These are phyloP conservation scores for Neoboletus brunneissimus DNA, from an alignment of 768 basidiomycete species.

Conservation along the genomic window DNA sequence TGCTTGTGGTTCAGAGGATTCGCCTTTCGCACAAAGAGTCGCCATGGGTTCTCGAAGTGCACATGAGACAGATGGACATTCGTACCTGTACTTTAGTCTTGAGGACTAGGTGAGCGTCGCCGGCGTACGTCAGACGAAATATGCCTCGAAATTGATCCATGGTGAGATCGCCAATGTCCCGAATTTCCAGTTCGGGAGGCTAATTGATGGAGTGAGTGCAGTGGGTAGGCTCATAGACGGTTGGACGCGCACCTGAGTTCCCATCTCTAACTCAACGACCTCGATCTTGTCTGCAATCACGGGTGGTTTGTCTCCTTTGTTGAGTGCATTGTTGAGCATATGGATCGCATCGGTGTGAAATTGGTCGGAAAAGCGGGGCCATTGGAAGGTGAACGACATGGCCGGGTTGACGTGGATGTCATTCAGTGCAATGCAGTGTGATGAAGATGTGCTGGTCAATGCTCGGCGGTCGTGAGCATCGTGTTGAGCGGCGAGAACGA, in stretches of 20 bases:
- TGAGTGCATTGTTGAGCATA: slow-evolving; percentile 95
- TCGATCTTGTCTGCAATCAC: slow-evolving; percentile 97
- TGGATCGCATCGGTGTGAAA: slow-evolving; percentile 95
- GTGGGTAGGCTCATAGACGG: not conserved
- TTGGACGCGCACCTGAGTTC: slow-evolving; percentile 69
- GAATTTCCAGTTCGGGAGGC: slow-evolving; percentile 96
- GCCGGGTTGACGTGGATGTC: slow-evolving; percentile 2
- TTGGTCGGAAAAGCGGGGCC: slow-evolving; percentile 95
- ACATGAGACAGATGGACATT: not conserved
- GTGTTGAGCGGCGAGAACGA: slow-evolving; percentile 15
- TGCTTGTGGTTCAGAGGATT: slow-evolving; percentile 94
- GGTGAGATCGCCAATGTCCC: slow-evolving; percentile 96
- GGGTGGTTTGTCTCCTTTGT: slow-evolving; percentile 96
- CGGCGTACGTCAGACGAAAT: slow-evolving; percentile 90
- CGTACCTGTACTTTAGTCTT: slow-evolving; percentile 91
- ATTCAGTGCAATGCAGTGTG: not conserved
- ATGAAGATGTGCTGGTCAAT: slow-evolving; percentile 1
- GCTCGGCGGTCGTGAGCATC: slow-evolving; percentile 16
- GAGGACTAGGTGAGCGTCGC: slow-evolving; percentile 84
- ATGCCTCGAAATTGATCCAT: slow-evolving; percentile 96
- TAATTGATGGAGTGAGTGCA: slow-evolving; percentile 31
- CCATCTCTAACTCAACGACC: slow-evolving; percentile 99
- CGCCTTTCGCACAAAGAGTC: slow-evolving; percentile 50
- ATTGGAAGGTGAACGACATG: slow-evolving; percentile 93
- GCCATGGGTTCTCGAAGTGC: not conserved